Conservation (phyloP, 352 stramenopile genomes). For the Phytophthora europaea region DNA sequence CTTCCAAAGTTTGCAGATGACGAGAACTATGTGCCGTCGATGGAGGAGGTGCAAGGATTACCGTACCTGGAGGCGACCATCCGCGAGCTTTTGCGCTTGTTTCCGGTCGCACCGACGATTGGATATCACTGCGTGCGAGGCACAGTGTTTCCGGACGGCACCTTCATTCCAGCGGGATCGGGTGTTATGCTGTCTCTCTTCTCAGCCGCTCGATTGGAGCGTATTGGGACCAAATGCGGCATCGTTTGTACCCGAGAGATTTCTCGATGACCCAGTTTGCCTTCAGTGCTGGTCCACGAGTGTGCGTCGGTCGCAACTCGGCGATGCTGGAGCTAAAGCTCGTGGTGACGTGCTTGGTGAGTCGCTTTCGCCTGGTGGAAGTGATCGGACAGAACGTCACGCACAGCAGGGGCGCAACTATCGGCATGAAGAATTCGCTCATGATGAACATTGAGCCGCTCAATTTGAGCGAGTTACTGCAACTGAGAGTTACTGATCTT, state of each 20-base stretch:
- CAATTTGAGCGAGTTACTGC: conserved; percentile 4
- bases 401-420: conserved; percentile 43
- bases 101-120: conserved; percentile 43
- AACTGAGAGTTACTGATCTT: background rate
- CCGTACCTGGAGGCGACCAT: conserved; percentile 40
- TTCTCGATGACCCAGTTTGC: conserved; percentile 34
- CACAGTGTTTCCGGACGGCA: conserved; percentile 49
- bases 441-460: conserved; percentile 20
- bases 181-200: conserved; percentile 41
- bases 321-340: conserved; percentile 80
- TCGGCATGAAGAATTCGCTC: conserved; percentile 47
- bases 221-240: conserved; percentile 43
- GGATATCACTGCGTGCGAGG: conserved; percentile 32
- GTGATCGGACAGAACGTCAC: conserved; percentile 36
- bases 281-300: conserved; percentile 35
- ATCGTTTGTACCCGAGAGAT: conserved; percentile 49
- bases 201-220: conserved; percentile 35
- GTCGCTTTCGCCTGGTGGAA: conserved; percentile 47
- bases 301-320: conserved; percentile 41
- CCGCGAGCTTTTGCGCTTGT: conserved; percentile 45
- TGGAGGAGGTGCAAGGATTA: conserved; percentile 29
- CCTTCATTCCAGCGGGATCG: conserved; percentile 33
- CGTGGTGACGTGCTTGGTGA: conserved; percentile 45
- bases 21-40: conserved; percentile 25
- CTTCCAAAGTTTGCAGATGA: conserved; percentile 26